Conservation (phyloP, 202 grass and related monocot species). For the Hordeum pubiflorum region DNA sequence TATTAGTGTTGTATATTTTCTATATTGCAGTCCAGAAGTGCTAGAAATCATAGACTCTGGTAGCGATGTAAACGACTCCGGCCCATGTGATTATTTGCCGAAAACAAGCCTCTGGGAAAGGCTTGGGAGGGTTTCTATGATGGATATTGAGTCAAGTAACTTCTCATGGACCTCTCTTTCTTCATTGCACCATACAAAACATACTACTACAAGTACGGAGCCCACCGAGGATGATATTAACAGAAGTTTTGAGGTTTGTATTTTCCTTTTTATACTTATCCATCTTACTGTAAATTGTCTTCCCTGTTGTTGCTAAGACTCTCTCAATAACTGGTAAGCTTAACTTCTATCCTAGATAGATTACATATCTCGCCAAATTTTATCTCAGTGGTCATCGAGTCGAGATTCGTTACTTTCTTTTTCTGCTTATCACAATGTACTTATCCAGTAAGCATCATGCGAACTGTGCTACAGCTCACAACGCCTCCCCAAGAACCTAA, state of each 20-base stretch:
- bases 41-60: slow-evolving; percentile 25
- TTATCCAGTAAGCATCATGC: neutral
- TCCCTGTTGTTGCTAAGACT: neutral
- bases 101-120: slow-evolving; percentile 66
- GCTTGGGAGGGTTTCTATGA: slow-evolving; percentile 64
- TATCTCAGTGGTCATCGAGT: neutral
- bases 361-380: neutral
- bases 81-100: slow-evolving; percentile 30
- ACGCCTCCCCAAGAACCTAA: neutral
- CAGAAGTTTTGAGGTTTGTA: slow-evolving; percentile 80
- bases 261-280: slow-evolving; percentile 8
- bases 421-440: neutral
- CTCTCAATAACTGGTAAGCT: neutral
- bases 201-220: slow-evolving; percentile 56
- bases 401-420: neutral
- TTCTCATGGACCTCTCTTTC: slow-evolving; percentile 64
- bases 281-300: slow-evolving; percentile 3
- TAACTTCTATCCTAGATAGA: neutral
- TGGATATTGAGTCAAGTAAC: slow-evolving; percentile 76
- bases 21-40: slow-evolving; percentile 47
- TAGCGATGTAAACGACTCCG: slow-evolving; percentile 8
- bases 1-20: neutral
- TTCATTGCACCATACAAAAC: slow-evolving; percentile 83
- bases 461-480: neutral
- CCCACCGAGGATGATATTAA: slow-evolving; percentile 67